phyloP scores from a whole-genome alignment of 2,329 filamentous ascomycete species.

The Ceratocystiopsis minuta region DNA sequence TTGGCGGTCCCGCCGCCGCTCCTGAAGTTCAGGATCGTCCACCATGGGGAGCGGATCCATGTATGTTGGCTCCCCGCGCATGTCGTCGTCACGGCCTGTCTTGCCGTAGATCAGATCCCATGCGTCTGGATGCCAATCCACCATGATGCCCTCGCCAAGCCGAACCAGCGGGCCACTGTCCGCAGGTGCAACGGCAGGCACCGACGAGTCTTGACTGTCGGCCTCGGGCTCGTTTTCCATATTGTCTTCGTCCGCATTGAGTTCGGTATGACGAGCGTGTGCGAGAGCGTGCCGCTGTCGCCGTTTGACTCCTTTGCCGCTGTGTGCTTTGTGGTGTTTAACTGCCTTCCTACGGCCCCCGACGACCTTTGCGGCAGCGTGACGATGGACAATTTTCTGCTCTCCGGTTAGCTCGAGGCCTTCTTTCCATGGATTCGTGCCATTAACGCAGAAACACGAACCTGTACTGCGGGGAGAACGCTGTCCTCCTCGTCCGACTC shows the following conservation, averaged over 20 bases:
- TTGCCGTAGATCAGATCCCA: slow-evolving; percentile 52
- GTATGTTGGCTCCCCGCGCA: slow-evolving; percentile 44
- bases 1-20: slow-evolving; percentile 42
- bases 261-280: not conserved
- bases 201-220: slow-evolving; percentile 3
- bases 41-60: slow-evolving; percentile 26
- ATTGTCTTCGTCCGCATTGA: not conserved
- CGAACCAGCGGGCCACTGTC: slow-evolving; percentile 48
- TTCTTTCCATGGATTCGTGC: too few species aligned
- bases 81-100: slow-evolving; percentile 23
- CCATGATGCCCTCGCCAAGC: slow-evolving; percentile 65
- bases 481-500: slow-evolving; percentile 13
- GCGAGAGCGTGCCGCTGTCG: not conserved
- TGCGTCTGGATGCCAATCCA: slow-evolving; percentile 64
- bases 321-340: slow-evolving; percentile 27
- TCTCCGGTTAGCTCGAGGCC: too few species aligned
- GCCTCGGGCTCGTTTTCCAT: too few species aligned
- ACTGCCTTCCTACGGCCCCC: slow-evolving; percentile 9
- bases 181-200: slow-evolving; percentile 15
- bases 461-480: not conserved
- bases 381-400: too few species aligned
- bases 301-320: slow-evolving; percentile 24
- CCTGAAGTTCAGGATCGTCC: slow-evolving; percentile 45
- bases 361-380: too few species aligned
- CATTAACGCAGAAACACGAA: not conserved